Percentiles rank a stretch among this genome's conserved stretches.
phyloP scores from a whole-genome alignment of 208 protist species.

The Wallacemonas sp. region DNA sequence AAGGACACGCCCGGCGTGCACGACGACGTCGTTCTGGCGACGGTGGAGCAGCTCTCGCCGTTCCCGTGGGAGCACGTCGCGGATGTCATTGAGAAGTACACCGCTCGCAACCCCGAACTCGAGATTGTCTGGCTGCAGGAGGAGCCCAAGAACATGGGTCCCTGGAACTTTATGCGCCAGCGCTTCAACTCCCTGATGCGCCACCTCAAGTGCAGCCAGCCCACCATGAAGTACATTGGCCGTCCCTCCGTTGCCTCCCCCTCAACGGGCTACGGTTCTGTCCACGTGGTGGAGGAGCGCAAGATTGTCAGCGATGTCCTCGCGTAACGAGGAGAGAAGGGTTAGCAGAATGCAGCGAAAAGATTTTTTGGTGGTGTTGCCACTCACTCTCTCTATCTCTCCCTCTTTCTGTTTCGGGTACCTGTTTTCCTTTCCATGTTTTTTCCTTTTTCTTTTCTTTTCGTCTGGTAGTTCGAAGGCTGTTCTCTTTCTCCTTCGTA shows the following conservation, averaged over 20 bases:
- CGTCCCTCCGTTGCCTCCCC: constrained; percentile 81
- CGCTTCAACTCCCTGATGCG: constrained; percentile 82
- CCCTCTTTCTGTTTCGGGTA: background rate
- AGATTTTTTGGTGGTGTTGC: background rate
- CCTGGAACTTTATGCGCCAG: constrained; percentile 87
- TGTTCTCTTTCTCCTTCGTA: too few relatives aligned
- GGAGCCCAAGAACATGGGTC: constrained; percentile 98
- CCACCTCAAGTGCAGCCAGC: constrained; percentile 51
- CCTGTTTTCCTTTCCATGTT: too few relatives aligned
- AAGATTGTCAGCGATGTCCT: constrained; percentile 65
- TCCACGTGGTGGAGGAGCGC: constrained; percentile 89
- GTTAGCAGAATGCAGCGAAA: background rate
- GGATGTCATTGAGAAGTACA: constrained; percentile 88
- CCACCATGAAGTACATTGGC: constrained; percentile 68
- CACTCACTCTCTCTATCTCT: background rate
- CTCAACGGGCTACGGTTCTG: constrained; percentile 85
- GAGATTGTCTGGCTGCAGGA: constrained; percentile 97
- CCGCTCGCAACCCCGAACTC: constrained; percentile 73
- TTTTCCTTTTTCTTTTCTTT: too few relatives aligned
- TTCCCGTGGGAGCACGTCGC: constrained; percentile 98
- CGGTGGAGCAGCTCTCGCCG: constrained; percentile 96
- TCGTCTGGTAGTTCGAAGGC: too few relatives aligned
- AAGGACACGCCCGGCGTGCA: constrained; percentile 49
- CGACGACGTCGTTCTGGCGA: constrained; percentile 91
- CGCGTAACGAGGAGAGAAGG: constrained; percentile 26